phyloP scores from a whole-genome alignment of 176 grass and related monocot genomes.

The Phoenix roebelenii region DNA sequence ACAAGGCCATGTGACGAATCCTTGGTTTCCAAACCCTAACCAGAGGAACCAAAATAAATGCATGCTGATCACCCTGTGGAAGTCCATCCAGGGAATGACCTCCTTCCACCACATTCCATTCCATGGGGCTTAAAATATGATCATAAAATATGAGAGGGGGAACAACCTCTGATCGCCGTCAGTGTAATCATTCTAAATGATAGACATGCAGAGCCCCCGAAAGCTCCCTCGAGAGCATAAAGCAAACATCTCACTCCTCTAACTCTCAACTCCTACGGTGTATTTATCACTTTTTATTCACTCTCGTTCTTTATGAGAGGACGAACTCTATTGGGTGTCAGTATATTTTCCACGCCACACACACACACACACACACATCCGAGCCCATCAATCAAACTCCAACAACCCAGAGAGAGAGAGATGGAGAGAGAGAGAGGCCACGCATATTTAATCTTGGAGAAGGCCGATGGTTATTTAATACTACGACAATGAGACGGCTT shows the following conservation, averaged over 20 bases:
- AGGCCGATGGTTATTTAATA: too few relatives aligned
- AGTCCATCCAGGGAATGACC: slow-evolving; percentile 21
- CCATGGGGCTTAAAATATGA: too few relatives aligned
- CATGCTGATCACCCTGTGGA: neutral
- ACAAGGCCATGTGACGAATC: slow-evolving; percentile 46
- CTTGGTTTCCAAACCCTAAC: slow-evolving; percentile 46
- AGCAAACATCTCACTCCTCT: too few relatives aligned
- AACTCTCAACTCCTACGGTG: too few relatives aligned
- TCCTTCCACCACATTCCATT: too few relatives aligned
- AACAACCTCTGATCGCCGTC: slow-evolving; percentile 38
- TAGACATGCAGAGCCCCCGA: slow-evolving; percentile 1
- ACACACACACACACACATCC: neutral
- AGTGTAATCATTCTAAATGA: slow-evolving; percentile 41
- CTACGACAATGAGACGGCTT: too few relatives aligned
- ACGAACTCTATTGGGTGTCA: neutral
- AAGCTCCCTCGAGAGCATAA: too few relatives aligned
- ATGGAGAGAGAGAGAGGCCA: neutral
- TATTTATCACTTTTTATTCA: neutral
- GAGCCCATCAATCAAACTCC: slow-evolving; percentile 3
- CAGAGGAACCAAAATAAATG: slow-evolving; percentile 20
- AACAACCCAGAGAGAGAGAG: neutral
- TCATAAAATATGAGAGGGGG: slow-evolving; percentile 14
- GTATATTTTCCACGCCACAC: neutral
- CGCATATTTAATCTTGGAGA: too few relatives aligned
- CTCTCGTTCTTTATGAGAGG: neutral